Conservation (phyloP, 1,284 basidiomycete species). For the Tylopilus sp. region DNA sequence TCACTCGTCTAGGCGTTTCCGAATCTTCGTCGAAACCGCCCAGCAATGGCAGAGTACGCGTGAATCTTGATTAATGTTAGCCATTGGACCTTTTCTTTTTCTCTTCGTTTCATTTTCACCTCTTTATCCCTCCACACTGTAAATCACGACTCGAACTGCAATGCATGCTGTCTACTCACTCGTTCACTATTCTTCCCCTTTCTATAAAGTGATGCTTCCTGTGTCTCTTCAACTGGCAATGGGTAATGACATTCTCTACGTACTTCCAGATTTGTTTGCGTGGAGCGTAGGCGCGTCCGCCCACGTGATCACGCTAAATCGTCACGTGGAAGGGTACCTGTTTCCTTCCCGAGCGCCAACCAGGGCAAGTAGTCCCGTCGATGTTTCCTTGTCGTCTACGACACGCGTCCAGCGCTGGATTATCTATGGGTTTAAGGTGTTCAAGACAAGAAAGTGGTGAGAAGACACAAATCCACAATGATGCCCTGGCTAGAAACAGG, state of each 20-base stretch:
- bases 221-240: slow-evolving; percentile 3
- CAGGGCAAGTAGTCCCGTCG: slow-evolving; percentile 7
- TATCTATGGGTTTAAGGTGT: neutral
- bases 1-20: slow-evolving; percentile 27
- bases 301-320: slow-evolving; percentile 23
- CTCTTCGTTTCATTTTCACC: neutral
- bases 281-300: neutral
- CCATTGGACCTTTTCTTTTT: slow-evolving; percentile 19
- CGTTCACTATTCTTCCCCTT: neutral
- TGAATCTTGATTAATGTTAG: slow-evolving; percentile 32
- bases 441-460: neutral
- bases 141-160: slow-evolving; percentile 24
- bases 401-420: slow-evolving; percentile 1
- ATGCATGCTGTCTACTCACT: slow-evolving; percentile 24
- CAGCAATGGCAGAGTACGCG: slow-evolving; percentile 35
- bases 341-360: slow-evolving; percentile 5
- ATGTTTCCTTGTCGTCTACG: slow-evolving; percentile 3
- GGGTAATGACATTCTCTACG: slow-evolving; percentile 1
- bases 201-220: slow-evolving; percentile 8
- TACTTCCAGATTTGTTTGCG: neutral
- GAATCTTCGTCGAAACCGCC: slow-evolving; percentile 32
- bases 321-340: slow-evolving; percentile 26
- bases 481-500: neutral
- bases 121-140: slow-evolving; percentile 29
- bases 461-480: neutral